Conservation (phyloP, 495 filamentous ascomycete genomes). For the Xylaria scruposa region DNA sequence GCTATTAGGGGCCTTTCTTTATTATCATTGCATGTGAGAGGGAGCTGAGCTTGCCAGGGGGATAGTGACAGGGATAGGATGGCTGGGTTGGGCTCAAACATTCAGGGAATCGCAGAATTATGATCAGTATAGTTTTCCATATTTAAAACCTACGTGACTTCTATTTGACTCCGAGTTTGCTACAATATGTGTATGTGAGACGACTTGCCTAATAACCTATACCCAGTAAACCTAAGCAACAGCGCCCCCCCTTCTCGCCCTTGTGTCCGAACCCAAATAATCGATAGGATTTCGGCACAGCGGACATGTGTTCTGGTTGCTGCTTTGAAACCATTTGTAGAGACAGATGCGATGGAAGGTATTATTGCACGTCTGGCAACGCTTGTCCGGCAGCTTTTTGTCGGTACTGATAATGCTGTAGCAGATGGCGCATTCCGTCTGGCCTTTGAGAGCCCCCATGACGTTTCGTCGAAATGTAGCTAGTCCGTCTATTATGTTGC, state of each 20-base stretch:
- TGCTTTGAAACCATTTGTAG: slow-evolving; percentile 95
- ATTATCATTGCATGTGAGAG: background rate
- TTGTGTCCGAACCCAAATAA: slow-evolving; percentile 53
- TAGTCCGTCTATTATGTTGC: slow-evolving; percentile 83
- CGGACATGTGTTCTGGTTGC: slow-evolving; percentile 86
- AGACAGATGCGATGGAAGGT: slow-evolving; percentile 88
- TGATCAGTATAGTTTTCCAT: background rate
- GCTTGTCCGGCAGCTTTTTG: slow-evolving; percentile 86
- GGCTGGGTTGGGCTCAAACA: too few relatives aligned
- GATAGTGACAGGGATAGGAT: background rate
- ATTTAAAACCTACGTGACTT: background rate
- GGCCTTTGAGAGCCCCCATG: slow-evolving; percentile 83
- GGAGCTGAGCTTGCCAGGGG: background rate
- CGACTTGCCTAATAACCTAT: background rate
- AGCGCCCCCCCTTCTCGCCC: slow-evolving; percentile 27
- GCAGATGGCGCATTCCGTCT: slow-evolving; percentile 96
- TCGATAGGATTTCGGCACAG: slow-evolving; percentile 87
- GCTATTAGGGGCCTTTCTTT: background rate
- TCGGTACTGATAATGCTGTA: slow-evolving; percentile 90
- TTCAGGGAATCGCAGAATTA: background rate
- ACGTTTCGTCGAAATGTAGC: slow-evolving; percentile 84
- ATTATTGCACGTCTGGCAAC: slow-evolving; percentile 93
- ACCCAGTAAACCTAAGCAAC: slow-evolving; percentile 6
- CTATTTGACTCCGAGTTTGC: background rate
- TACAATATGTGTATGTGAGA: background rate